Conservation (phyloP, 2,329 filamentous ascomycete species). For the Xylariaceae sp. region DNA sequence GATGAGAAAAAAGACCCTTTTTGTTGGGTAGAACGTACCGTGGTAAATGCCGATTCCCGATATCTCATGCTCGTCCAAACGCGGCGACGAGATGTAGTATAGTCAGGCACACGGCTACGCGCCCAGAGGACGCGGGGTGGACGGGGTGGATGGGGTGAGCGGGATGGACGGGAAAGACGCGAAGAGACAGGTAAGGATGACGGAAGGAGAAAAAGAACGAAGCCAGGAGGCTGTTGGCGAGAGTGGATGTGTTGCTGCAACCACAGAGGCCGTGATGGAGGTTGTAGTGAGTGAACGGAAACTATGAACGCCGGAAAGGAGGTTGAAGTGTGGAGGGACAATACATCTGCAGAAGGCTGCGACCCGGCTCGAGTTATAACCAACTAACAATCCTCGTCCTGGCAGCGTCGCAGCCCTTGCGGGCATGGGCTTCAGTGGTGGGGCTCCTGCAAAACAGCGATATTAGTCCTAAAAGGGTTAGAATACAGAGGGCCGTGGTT, state of each 20-base stretch:
- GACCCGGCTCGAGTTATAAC: constrained; percentile 19
- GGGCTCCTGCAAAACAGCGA: constrained; percentile 12
- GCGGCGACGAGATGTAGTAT: not conserved
- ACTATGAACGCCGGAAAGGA: constrained; percentile 9
- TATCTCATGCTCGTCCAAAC: constrained; percentile 2
- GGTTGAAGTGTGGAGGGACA: constrained; percentile 12
- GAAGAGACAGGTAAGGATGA: not conserved
- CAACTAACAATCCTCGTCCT: constrained; percentile 2
- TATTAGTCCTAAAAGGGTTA: constrained; percentile 14
- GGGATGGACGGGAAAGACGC: not conserved
- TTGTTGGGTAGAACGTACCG: constrained; percentile 9
- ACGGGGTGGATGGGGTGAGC: not conserved
- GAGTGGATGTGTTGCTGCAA: constrained; percentile 15
- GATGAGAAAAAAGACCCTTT: not conserved
- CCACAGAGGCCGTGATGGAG: constrained; percentile 13
- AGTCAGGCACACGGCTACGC: not conserved
- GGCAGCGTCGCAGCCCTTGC: constrained; percentile 4
- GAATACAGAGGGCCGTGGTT: constrained; percentile 10
- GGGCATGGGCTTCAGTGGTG: constrained; percentile 13
- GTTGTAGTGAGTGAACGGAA: constrained; percentile 5
- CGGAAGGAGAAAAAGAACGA: constrained; percentile 4
- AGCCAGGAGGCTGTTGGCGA: constrained; percentile 17
- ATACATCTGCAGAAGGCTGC: constrained; percentile 18
- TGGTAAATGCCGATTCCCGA: not conserved
- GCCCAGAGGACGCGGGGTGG: not conserved